Evolutionary conservation across 768 basidiomycete species (phyloP).

Genomic region (Leccinum rimulosum): DNA sequence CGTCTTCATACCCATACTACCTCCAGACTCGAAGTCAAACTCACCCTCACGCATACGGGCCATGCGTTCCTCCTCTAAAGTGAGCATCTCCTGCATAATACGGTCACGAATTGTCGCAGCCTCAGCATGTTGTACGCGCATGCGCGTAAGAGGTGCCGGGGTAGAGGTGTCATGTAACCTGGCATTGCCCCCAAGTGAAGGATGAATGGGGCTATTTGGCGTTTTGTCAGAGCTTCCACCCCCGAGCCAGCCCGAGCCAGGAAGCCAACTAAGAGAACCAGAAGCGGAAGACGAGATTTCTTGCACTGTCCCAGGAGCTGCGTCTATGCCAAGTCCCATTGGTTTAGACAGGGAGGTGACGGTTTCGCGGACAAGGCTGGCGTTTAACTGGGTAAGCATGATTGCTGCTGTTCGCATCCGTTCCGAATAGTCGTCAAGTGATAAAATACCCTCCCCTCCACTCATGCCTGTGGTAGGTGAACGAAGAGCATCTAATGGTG

Average conservation of each 20-base stretch:
- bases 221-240: constrained; percentile 18
- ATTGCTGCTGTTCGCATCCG: constrained; percentile 98
- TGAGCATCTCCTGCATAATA: constrained; percentile 98
- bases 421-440: constrained; percentile 96
- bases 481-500: constrained; percentile 1
- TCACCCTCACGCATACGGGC: constrained; percentile 82
- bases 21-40: constrained; percentile 52
- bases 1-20: constrained; percentile 50
- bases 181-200: constrained; percentile 27
- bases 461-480: constrained; percentile 2
- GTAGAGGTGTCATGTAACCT: constrained; percentile 25
- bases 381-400: constrained; percentile 96
- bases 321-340: constrained; percentile 1
- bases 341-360: constrained; percentile 26
- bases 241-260: constrained; percentile 53
- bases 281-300: constrained; percentile 17
- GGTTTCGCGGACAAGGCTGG: constrained; percentile 64
- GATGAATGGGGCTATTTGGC: constrained; percentile 30
- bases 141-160: constrained; percentile 44
- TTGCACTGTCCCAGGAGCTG: constrained; percentile 4
- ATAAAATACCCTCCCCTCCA: constrained; percentile 42
- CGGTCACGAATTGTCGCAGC: constrained; percentile 89
- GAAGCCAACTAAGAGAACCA: constrained; percentile 48
- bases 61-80: constrained; percentile 96
- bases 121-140: constrained; percentile 77